Conservation (phyloP, 306 rosid species). For the Carpinus fangiana region DNA sequence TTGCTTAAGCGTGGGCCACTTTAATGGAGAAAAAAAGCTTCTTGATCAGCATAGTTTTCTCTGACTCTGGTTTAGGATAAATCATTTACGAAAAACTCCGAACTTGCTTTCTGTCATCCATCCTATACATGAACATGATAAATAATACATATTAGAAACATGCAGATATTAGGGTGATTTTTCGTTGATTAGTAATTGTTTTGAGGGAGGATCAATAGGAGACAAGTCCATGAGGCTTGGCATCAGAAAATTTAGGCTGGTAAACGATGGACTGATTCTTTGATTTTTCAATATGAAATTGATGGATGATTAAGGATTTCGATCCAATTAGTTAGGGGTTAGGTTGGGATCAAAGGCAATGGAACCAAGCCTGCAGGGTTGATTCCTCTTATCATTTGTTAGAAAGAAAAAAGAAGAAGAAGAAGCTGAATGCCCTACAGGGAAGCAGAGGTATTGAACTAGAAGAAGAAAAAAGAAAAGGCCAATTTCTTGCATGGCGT, state of each 20-base stretch:
- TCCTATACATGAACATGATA: background rate
- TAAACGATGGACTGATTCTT: too few relatives aligned
- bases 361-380: background rate
- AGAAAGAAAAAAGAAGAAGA: too few relatives aligned
- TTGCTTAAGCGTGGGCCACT: background rate
- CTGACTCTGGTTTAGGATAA: background rate
- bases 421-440: too few relatives aligned
- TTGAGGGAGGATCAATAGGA: background rate
- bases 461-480: too few relatives aligned
- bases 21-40: background rate
- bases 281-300: too few relatives aligned
- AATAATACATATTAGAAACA: too few relatives aligned
- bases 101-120: too few relatives aligned
- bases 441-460: too few relatives aligned
- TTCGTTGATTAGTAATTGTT: background rate
- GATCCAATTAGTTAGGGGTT: background rate
- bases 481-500: background rate
- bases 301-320: too few relatives aligned
- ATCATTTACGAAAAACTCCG: background rate
- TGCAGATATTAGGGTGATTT: background rate
- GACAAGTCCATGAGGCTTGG: background rate
- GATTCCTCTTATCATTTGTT: too few relatives aligned
- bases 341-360: background rate
- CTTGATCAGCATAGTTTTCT: background rate
- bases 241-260: background rate